A percentile compares a stretch with the other conserved stretches of the same genome.
Conservation (phyloP, 768 basidiomycete species). For the Suillus tomentosus region DNA sequence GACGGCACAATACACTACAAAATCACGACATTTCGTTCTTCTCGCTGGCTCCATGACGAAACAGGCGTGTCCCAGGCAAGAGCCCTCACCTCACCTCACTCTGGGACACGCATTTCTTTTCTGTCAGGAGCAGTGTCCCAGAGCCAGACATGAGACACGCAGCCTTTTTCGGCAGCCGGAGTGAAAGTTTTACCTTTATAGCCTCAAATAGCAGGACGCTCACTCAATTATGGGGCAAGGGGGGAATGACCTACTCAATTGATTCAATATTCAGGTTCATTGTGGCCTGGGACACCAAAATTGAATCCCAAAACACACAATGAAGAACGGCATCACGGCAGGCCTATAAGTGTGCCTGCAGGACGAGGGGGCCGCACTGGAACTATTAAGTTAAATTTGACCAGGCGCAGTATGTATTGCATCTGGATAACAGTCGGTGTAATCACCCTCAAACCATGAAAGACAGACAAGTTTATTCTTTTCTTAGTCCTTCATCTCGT, state of each 20-base stretch:
- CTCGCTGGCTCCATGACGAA: too few species aligned
- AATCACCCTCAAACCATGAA: neutral
- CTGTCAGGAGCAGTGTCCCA: too few species aligned
- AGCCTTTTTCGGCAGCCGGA: too few species aligned
- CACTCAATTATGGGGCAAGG: neutral
- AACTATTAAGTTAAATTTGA: neutral
- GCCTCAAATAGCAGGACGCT: neutral
- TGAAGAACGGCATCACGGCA: neutral
- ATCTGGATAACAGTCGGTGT: neutral
- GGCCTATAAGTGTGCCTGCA: neutral
- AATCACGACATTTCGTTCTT: too few species aligned
- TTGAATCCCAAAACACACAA: neutral
- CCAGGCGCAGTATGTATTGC: neutral
- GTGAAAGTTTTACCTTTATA: neutral
- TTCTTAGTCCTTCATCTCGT: neutral
- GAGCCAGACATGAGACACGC: too few species aligned
- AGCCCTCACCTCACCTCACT: too few species aligned
- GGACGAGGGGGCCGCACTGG: neutral
- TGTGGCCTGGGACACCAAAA: neutral
- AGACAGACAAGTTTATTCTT: neutral
- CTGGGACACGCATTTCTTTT: too few species aligned
- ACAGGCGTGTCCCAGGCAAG: too few species aligned
- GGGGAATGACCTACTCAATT: neutral
- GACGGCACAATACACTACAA: too few species aligned
- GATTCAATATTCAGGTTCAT: neutral